phyloP scores from a whole-genome alignment of 2,329 filamentous ascomycete species.

The Aspergillus candidus region DNA sequence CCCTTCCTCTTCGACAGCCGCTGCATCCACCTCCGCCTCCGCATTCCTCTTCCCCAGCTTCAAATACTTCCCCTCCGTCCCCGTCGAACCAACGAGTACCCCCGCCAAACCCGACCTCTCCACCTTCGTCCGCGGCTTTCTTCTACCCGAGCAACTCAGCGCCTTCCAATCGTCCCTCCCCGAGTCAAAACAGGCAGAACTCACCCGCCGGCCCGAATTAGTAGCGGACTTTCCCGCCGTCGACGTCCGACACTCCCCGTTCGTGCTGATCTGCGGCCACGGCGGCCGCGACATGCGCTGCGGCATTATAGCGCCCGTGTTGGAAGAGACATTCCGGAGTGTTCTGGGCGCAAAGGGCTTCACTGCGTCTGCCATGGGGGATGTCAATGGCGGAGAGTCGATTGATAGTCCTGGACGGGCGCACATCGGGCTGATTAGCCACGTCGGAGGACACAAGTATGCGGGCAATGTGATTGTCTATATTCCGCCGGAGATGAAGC shows the following conservation, averaged over 20 bases:
- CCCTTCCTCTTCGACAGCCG: conserved; percentile 44
- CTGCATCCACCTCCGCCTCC: conserved; percentile 40
- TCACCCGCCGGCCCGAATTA: conserved; percentile 47
- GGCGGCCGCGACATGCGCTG: conserved; percentile 75
- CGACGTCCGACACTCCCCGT: conserved; percentile 54
- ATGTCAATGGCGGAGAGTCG: conserved; percentile 7
- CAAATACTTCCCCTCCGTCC: conserved; percentile 68
- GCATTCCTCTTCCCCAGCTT: conserved; percentile 78
- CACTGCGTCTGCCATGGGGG: conserved; percentile 9
- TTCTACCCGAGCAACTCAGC: conserved; percentile 33
- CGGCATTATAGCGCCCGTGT: conserved; percentile 68
- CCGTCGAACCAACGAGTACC: conserved; percentile 49
- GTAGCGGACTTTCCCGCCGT: conserved; percentile 50
- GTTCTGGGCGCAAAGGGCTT: conserved; percentile 28
- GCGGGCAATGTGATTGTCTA: conserved; percentile 91
- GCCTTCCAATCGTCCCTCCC: conserved; percentile 29
- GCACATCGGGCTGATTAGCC: conserved; percentile 55
- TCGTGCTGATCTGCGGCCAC: conserved; percentile 81
- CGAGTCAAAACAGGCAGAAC: conserved; percentile 19
- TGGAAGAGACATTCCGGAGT: conserved; percentile 63
- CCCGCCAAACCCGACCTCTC: conserved; percentile 27
- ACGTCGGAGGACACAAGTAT: conserved; percentile 94
- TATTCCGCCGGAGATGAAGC: conserved; percentile 35
- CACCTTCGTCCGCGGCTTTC: conserved; percentile 40
- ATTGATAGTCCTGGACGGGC: conserved; percentile 29